A percentile compares a stretch with the other conserved stretches of the same genome.
Conservation (phyloP, 1,139 yeast genomes). For the Taphrina pruni region DNA sequence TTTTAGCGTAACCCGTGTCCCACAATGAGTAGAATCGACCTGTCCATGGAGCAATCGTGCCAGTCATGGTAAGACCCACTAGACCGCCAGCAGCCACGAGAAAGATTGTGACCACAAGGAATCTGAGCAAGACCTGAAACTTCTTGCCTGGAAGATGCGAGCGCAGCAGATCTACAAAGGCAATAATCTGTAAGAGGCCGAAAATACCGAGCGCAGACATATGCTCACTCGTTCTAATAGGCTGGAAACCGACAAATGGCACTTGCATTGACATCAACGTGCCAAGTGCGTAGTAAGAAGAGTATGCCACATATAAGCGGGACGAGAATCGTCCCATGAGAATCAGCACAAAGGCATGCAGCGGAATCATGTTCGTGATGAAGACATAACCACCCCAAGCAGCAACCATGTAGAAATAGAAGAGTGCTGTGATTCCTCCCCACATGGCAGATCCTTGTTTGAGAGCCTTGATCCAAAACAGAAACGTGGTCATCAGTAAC, state of each 20-base stretch:
- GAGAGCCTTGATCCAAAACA: slow-evolving; percentile 92
- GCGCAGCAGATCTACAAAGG: slow-evolving; percentile 81
- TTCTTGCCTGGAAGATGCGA: slow-evolving; percentile 73
- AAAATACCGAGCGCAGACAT: slow-evolving; percentile 98
- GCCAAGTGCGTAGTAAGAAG: slow-evolving; percentile 96
- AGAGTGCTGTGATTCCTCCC: slow-evolving; percentile 82
- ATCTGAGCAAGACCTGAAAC: slow-evolving; percentile 71
- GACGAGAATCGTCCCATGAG: slow-evolving; percentile 93
- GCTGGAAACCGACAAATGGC: slow-evolving; percentile 96
- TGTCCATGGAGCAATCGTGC: slow-evolving; percentile 98
- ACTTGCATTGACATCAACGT: slow-evolving; percentile 98
- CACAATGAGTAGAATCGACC: slow-evolving; percentile 98
- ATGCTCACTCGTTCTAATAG: slow-evolving; percentile 96
- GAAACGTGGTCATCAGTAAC: slow-evolving; percentile 90
- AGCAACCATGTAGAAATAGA: slow-evolving; percentile 97
- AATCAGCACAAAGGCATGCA: slow-evolving; percentile 87
- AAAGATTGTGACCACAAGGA: slow-evolving; percentile 62
- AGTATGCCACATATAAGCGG: slow-evolving; percentile 84
- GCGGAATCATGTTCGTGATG: slow-evolving; percentile 95
- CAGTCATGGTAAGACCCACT: slow-evolving; percentile 80
- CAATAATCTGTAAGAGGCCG: slow-evolving; percentile 89
- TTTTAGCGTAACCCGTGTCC: slow-evolving; percentile 97
- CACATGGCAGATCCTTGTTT: slow-evolving; percentile 87
- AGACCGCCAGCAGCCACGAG: slow-evolving; percentile 72
- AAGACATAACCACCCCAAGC: slow-evolving; percentile 99